Evolutionary conservation across 208 protist species (phyloP).

Genomic region (Leishmania major): DNA sequence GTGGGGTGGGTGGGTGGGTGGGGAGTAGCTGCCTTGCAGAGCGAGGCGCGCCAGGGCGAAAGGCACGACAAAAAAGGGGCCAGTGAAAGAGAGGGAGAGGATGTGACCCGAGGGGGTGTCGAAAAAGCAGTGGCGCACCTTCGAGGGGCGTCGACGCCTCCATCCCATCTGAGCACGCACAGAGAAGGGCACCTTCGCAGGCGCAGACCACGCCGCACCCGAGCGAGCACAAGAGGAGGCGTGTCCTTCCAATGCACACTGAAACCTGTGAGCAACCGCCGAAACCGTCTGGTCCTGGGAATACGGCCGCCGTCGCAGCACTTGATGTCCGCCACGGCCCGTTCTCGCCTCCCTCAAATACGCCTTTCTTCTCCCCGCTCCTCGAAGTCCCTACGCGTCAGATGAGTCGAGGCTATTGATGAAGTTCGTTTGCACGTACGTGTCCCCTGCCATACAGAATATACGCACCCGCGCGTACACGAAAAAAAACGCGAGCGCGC

Average conservation of each 20-base stretch:
- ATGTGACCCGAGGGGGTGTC: neutral
- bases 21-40: neutral
- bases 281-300: neutral
- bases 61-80: neutral
- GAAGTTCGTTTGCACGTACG: conserved; percentile 23
- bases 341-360: neutral
- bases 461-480: neutral
- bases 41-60: neutral
- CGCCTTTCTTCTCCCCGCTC: neutral
- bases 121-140: neutral
- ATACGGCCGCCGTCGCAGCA: neutral
- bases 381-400: conserved; percentile 6
- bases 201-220: neutral
- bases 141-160: neutral
- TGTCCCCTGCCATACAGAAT: neutral
- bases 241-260: neutral
- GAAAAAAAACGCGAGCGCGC: no score
- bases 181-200: neutral
- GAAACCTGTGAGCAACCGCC: neutral
- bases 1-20: neutral
- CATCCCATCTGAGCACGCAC: neutral
- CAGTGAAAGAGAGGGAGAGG: neutral
- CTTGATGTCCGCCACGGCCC: neutral
- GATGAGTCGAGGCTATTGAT: conserved; percentile 36
- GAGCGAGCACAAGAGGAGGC: neutral